Percentiles rank a stretch among this genome's conserved stretches.
phyloP scores from a whole-genome alignment of 164 flowering plant species.

The Brasenia schreberi region DNA sequence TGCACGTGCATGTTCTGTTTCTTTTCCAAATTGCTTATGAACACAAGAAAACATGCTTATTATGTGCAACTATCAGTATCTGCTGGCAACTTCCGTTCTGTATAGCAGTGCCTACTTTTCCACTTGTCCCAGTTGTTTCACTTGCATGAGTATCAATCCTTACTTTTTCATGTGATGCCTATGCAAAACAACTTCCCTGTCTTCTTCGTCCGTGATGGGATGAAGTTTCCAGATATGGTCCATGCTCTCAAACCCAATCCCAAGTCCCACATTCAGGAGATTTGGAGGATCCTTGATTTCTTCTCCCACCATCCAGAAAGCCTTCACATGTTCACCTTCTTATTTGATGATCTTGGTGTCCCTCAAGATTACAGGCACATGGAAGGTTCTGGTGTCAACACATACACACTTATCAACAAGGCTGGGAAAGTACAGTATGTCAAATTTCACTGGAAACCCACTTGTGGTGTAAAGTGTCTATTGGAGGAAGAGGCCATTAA shows the following conservation, averaged over 20 bases:
- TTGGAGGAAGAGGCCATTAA: conserved; percentile 59
- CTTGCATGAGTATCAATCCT: too few species aligned
- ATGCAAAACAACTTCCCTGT: conserved; percentile 45
- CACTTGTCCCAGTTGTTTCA: too few species aligned
- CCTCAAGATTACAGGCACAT: conserved; percentile 81
- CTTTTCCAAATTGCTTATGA: too few species aligned
- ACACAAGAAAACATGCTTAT: too few species aligned
- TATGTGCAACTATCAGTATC: too few species aligned
- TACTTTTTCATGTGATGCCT: too few species aligned
- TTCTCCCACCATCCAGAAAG: conserved; percentile 3
- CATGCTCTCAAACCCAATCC: conserved; percentile 67
- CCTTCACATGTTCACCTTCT: conserved; percentile 33
- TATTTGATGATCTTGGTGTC: conserved; percentile 71
- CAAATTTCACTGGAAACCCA: conserved; percentile 87
- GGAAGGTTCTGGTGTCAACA: conserved; percentile 81
- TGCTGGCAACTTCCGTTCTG: too few species aligned
- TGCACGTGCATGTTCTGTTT: too few species aligned
- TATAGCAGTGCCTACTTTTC: too few species aligned
- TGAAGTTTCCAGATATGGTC: conserved; percentile 61
- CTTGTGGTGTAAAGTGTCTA: conserved; percentile 65
- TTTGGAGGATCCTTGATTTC: conserved; percentile 57
- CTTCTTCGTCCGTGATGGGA: conserved; percentile 59
- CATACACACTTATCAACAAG: conserved; percentile 60
- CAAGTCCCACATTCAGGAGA: conserved; percentile 60
- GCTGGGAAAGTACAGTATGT: conserved; percentile 63